These are phyloP conservation scores for Chlamydomonas schloesseri DNA, from an alignment of 139 green algal genomes.

Conservation along the genomic window DNA sequence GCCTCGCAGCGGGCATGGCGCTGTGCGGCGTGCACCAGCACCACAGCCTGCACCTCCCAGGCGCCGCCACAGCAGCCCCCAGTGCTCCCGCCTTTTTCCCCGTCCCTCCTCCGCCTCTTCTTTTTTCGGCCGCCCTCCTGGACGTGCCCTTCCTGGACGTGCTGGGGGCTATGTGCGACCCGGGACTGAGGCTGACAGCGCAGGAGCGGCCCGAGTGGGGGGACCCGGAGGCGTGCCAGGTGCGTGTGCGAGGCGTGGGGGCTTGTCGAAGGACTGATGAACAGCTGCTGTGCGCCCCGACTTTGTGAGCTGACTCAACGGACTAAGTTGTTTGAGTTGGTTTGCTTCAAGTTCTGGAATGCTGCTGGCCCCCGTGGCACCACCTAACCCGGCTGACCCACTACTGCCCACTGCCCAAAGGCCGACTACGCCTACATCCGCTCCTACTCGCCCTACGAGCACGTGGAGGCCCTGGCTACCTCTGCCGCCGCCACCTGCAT, in stretches of 20 bases:
- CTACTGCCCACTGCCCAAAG: too few species aligned
- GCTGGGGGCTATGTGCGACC: conserved; percentile 60
- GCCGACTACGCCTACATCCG: conserved; percentile 50
- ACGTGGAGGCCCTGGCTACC: conserved; percentile 19
- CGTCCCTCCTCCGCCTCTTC: neutral
- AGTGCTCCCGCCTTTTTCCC: too few species aligned
- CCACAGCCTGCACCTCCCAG: too few species aligned
- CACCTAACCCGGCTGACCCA: too few species aligned
- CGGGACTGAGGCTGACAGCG: conserved; percentile 62
- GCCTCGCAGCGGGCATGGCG: conserved; percentile 25
- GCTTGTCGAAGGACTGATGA: too few species aligned
- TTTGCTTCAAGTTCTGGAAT: too few species aligned
- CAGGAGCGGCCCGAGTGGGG: conserved; percentile 78
- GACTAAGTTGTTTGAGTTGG: too few species aligned
- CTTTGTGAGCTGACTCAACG: neutral
- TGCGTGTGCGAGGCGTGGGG: too few species aligned
- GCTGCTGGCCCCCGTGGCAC: too few species aligned
- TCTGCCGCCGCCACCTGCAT: neutral
- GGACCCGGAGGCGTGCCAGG: conserved; percentile 53
- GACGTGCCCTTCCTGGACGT: conserved; percentile 72
- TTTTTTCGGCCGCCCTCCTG: conserved; percentile 55
- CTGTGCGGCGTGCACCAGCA: neutral
- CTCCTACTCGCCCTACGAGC: conserved; percentile 58
- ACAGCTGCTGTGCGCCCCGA: too few species aligned
- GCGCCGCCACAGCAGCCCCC: too few species aligned